These are phyloP conservation scores for Carex myosuroides DNA, from an alignment of 176 grass and related monocot genomes.

Conservation along the genomic window DNA sequence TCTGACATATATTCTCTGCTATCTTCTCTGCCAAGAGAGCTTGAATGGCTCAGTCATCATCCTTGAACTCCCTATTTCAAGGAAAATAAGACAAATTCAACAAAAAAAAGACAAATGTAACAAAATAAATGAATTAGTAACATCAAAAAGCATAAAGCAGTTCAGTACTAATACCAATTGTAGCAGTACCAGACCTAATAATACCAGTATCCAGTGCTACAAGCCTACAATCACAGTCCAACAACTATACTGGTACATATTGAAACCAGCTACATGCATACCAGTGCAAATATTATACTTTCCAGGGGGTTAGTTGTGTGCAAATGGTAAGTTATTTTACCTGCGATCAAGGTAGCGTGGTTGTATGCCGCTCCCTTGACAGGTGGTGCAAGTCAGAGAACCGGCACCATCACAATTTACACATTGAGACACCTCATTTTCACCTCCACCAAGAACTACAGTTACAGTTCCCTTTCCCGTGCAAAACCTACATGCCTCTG, in stretches of 20 bases:
- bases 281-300: background rate
- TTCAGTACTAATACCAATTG: background rate
- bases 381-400: slow-evolving; percentile 93
- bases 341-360: slow-evolving; percentile 98
- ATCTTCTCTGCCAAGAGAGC: background rate
- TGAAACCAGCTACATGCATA: background rate
- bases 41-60: slow-evolving; percentile 48
- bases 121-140: background rate
- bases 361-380: slow-evolving; percentile 92
- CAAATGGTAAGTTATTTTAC: slow-evolving; percentile 25
- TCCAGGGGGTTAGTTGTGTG: background rate
- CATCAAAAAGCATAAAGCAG: background rate
- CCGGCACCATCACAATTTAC: slow-evolving; percentile 83
- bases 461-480: slow-evolving; percentile 54
- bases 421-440: slow-evolving; percentile 74
- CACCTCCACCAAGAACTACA: slow-evolving; percentile 66
- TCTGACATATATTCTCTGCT: slow-evolving; percentile 15
- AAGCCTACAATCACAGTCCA: background rate
- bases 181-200: background rate
- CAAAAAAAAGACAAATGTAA: background rate
- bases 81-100: background rate
- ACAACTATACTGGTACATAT: background rate
- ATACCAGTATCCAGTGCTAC: background rate
- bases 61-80: slow-evolving; percentile 67
- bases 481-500: slow-evolving; percentile 96